A percentile compares a stretch with the other conserved stretches of the same genome.
Evolutionary conservation across 495 filamentous ascomycete genomes (phyloP).

Genomic region (Chaetomium tenue): DNA sequence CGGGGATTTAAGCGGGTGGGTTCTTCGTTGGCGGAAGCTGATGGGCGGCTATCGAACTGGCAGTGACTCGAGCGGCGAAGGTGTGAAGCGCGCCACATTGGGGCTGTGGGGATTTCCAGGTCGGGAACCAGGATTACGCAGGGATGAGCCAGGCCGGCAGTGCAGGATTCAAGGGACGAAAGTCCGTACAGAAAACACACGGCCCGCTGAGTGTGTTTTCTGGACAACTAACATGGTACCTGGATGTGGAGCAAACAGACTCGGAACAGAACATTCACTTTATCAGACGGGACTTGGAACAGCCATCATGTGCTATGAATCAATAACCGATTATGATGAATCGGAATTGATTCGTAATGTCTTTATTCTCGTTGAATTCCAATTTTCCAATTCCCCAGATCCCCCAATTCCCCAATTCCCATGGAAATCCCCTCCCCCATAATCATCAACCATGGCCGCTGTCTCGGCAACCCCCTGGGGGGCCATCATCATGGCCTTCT

Average conservation of each 20-base stretch:
- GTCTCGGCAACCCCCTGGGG: neutral
- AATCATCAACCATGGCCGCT: slow-evolving; percentile 8
- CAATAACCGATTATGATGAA: neutral
- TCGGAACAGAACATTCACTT: neutral
- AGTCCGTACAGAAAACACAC: neutral
- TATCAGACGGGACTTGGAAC: neutral
- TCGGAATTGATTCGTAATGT: neutral
- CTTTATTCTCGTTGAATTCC: neutral
- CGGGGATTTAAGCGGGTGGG: slow-evolving; percentile 21
- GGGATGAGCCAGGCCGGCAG: neutral
- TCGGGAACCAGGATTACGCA: neutral
- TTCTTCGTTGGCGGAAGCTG: slow-evolving; percentile 26
- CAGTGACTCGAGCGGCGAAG: slow-evolving; percentile 39
- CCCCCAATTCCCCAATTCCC: neutral
- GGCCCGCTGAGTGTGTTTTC: neutral
- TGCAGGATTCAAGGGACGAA: neutral
- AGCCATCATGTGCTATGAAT: neutral
- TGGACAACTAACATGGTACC: neutral
- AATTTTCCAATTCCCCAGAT: neutral
- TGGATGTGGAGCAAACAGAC: neutral
- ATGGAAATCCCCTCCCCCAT: neutral
- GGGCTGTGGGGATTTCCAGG: slow-evolving; percentile 21
- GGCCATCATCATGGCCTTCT: slow-evolving; percentile 17
- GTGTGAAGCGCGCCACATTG: slow-evolving; percentile 29
- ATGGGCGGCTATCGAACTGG: slow-evolving; percentile 38